phyloP scores from a whole-genome alignment of 108 stramenopile species.

The Poteriospumella lacustris region DNA sequence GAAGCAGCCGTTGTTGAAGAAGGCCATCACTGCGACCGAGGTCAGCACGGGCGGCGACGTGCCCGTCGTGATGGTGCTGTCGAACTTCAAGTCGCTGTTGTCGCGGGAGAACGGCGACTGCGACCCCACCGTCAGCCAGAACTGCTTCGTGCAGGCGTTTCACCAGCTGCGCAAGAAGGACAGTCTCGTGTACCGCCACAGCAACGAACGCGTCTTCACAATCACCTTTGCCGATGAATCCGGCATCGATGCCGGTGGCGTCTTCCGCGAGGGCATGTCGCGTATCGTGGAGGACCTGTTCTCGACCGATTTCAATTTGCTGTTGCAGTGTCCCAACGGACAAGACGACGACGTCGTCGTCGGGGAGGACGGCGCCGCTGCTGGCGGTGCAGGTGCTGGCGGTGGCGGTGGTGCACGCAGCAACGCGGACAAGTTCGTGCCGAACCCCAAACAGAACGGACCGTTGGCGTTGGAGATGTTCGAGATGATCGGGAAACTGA shows the following conservation, averaged over 20 bases:
- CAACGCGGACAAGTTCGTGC: conserved; percentile 53
- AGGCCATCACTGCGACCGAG: conserved; percentile 23
- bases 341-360: conserved; percentile 10
- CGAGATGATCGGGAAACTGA: conserved; percentile 50
- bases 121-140: conserved; percentile 42
- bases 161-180: conserved; percentile 39
- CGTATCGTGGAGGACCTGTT: conserved; percentile 52
- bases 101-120: conserved; percentile 35
- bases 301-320: conserved; percentile 43
- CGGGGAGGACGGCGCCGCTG: not conserved
- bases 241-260: conserved; percentile 58
- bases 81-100: conserved; percentile 39
- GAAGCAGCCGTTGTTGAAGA: conserved; percentile 44
- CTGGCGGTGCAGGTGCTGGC: not conserved
- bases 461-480: conserved; percentile 52
- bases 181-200: conserved; percentile 42
- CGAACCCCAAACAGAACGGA: conserved; percentile 40
- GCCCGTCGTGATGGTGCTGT: conserved; percentile 25
- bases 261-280: conserved; percentile 56
- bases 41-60: conserved; percentile 32
- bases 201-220: conserved; percentile 52
- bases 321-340: conserved; percentile 48
- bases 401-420: not conserved
- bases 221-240: conserved; percentile 49
- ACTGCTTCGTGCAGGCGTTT: conserved; percentile 53